Percentiles rank a stretch among this genome's conserved stretches.
phyloP scores from a whole-genome alignment of 2,329 filamentous ascomycete genomes.

The Emericellopsis atlantica region DNA sequence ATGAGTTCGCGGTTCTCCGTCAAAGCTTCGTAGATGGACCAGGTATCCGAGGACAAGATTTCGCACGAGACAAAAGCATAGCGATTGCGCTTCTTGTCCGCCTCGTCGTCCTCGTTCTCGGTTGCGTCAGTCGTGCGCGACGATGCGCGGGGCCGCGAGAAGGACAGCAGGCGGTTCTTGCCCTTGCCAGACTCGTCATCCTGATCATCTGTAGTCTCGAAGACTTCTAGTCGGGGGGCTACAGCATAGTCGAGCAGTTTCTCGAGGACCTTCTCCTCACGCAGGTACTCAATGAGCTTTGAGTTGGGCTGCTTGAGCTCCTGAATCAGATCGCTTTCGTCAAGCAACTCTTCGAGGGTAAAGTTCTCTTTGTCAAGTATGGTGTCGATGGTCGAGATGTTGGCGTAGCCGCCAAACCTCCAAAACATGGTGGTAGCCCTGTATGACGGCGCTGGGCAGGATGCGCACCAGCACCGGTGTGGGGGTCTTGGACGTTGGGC shows the following conservation, averaged over 20 bases:
- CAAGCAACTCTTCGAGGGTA: constrained; percentile 86
- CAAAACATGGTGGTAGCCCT: constrained; percentile 77
- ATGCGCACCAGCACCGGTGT: constrained; percentile 12
- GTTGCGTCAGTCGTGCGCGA: constrained; percentile 34
- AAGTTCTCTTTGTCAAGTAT: constrained; percentile 96
- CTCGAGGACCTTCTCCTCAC: constrained; percentile 75
- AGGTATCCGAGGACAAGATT: constrained; percentile 87
- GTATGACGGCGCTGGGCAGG: constrained; percentile 18
- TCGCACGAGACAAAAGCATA: constrained; percentile 92
- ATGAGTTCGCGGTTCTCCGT: constrained; percentile 73
- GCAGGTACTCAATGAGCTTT: constrained; percentile 90
- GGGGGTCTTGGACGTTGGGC: constrained; percentile 10
- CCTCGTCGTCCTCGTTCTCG: constrained; percentile 54
- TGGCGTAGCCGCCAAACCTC: constrained; percentile 98
- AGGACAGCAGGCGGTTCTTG: constrained; percentile 28
- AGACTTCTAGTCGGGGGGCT: constrained; percentile 55
- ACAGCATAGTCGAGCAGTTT: constrained; percentile 85
- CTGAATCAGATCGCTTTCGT: constrained; percentile 92
- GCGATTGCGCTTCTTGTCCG: constrained; percentile 82
- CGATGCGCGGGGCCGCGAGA: constrained; percentile 38
- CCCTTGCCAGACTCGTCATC: constrained; percentile 37
- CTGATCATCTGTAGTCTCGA: constrained; percentile 36
- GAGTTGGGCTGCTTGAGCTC: constrained; percentile 98
- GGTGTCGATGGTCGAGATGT: constrained; percentile 89
- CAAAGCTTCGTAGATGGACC: constrained; percentile 89